Conservation (phyloP, 1,139 yeast genomes). For the Suhomyces terraborum region DNA sequence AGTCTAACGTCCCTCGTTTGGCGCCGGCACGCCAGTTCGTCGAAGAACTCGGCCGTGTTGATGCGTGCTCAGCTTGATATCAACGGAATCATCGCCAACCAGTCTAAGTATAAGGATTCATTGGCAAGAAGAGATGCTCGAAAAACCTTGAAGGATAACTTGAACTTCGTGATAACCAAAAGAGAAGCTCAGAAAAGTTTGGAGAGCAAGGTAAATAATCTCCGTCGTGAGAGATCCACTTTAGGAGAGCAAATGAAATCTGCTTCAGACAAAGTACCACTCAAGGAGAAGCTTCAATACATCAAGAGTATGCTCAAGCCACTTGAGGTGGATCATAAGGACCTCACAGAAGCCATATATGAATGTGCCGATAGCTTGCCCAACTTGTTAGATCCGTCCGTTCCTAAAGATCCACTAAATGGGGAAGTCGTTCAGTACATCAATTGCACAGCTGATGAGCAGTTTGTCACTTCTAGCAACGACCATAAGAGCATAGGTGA, state of each 20-base stretch:
- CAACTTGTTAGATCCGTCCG: slow-evolving; percentile 58
- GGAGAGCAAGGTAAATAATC: slow-evolving; percentile 26
- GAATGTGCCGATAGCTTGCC: slow-evolving; percentile 61
- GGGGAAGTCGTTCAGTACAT: slow-evolving; percentile 51
- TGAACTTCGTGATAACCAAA: slow-evolving; percentile 34
- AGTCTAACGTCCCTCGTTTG: slow-evolving; percentile 2
- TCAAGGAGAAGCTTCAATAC: slow-evolving; percentile 33
- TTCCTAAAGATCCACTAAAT: slow-evolving; percentile 42
- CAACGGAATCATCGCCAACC: slow-evolving; percentile 43
- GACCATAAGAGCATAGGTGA: slow-evolving; percentile 75
- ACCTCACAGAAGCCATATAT: slow-evolving; percentile 33
- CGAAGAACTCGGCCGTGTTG: slow-evolving; percentile 26
- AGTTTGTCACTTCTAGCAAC: slow-evolving; percentile 19
- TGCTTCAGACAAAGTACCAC: slow-evolving; percentile 17
- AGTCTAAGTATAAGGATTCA: slow-evolving; percentile 45
- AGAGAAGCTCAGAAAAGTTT: slow-evolving; percentile 28
- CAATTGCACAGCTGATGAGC: slow-evolving; percentile 39
- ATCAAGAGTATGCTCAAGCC: slow-evolving; percentile 39
- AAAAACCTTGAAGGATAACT: slow-evolving; percentile 27
- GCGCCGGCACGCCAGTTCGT: slow-evolving; percentile 15
- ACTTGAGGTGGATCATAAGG: slow-evolving; percentile 34
- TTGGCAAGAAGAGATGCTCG: slow-evolving; percentile 47
- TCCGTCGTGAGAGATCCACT: slow-evolving; percentile 33
- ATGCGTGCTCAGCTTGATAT: slow-evolving; percentile 52
- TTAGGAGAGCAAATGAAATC: slow-evolving; percentile 29